Evolutionary conservation across 306 rosid species (phyloP).

Genomic region (Prosopis cineraria): DNA sequence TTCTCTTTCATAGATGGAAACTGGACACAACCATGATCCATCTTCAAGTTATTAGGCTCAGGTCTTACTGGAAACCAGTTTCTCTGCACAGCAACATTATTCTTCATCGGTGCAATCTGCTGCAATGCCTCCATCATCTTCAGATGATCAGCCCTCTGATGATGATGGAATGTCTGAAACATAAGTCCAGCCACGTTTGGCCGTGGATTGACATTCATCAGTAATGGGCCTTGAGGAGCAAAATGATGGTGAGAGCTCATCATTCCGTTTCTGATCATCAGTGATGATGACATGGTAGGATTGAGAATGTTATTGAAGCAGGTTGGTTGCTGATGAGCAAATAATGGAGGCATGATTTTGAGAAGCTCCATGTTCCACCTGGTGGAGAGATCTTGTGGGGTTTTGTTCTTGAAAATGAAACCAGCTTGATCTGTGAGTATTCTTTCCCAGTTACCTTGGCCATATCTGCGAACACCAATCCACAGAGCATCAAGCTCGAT

Average conservation of each 20-base stretch:
- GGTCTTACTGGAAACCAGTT: neutral
- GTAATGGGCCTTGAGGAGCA: neutral
- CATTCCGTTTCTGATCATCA: too few species aligned
- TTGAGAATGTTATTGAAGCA: too few species aligned
- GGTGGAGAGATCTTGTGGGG: constrained; percentile 3
- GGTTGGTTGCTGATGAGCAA: neutral
- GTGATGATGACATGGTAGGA: neutral
- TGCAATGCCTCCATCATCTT: neutral
- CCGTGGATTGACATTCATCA: neutral
- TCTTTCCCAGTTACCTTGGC: constrained; percentile 23
- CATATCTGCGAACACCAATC: constrained; percentile 28
- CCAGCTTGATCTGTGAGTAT: neutral
- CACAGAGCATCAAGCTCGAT: constrained; percentile 30
- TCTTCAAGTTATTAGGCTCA: neutral
- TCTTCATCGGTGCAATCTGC: too few species aligned
- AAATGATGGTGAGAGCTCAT: neutral
- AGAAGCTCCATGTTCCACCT: constrained; percentile 22
- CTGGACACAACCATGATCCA: neutral
- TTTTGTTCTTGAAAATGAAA: neutral
- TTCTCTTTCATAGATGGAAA: neutral
- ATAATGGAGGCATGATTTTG: constrained; percentile 3
- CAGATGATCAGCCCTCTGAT: neutral
- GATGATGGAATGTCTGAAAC: neutral
- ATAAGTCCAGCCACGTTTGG: neutral
- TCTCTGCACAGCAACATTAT: neutral